Evolutionary conservation across 768 basidiomycete species (phyloP).

Genomic region (Phlegmacium glaucopus): DNA sequence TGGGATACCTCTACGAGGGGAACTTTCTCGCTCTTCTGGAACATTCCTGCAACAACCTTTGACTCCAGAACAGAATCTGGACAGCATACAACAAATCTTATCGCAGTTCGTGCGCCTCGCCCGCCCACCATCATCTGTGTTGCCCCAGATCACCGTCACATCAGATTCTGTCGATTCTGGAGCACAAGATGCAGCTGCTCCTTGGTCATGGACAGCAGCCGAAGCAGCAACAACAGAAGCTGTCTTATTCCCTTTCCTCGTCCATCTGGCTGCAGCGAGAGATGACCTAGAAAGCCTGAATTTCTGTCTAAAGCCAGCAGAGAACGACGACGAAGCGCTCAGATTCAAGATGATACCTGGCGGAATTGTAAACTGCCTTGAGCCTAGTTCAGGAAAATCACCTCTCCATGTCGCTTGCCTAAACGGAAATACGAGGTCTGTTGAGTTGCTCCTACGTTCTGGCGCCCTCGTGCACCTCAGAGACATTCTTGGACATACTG

Average conservation of each 20-base stretch:
- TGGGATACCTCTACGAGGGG: constrained; percentile 79
- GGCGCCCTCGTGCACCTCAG: constrained; percentile 83
- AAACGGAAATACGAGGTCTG: constrained; percentile 50
- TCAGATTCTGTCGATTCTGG: constrained; percentile 36
- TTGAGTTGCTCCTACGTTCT: constrained; percentile 53
- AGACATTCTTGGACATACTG: constrained; percentile 78
- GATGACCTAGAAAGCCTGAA: constrained; percentile 62
- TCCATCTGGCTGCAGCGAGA: constrained; percentile 74
- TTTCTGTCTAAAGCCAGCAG: constrained; percentile 50
- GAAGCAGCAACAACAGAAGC: constrained; percentile 70
- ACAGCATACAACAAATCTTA: constrained; percentile 62
- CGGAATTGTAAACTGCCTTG: constrained; percentile 71
- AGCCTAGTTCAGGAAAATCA: constrained; percentile 66
- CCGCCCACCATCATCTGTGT: constrained; percentile 30
- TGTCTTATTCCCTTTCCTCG: constrained; percentile 70
- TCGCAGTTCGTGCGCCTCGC: constrained; percentile 68
- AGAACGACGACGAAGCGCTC: constrained; percentile 22
- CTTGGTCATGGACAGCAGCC: constrained; percentile 77
- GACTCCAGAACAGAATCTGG: constrained; percentile 44
- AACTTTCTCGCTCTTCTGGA: constrained; percentile 61
- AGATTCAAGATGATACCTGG: constrained; percentile 47
- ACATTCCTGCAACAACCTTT: constrained; percentile 41
- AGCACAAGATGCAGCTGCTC: constrained; percentile 49
- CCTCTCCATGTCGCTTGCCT: constrained; percentile 79
- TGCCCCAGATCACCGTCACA: constrained; percentile 33